Conservation (phyloP, 129 eudicot genomes). For the Escallonia rubra region DNA sequence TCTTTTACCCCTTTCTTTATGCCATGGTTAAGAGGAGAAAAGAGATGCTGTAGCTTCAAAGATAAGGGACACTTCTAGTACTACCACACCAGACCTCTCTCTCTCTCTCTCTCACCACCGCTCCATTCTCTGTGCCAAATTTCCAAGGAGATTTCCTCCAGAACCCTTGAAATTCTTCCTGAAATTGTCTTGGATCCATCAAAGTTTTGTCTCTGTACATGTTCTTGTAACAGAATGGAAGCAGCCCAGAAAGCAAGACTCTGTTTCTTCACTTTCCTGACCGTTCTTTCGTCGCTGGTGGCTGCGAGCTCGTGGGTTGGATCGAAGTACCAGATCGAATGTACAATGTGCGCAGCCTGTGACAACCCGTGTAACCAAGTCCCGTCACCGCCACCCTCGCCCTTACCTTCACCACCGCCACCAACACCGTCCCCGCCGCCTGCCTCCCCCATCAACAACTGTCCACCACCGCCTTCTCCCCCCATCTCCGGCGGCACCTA, state of each 20-base stretch:
- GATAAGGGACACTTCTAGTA: not conserved
- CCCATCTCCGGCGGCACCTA: slow-evolving; percentile 32
- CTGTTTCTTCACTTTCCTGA: not conserved
- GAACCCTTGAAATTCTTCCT: not conserved
- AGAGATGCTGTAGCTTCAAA: not conserved
- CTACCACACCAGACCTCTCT: no score
- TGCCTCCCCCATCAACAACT: slow-evolving; percentile 19
- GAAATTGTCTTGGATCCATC: no score
- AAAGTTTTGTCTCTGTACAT: not conserved
- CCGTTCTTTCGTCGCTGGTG: not conserved
- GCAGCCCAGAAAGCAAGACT: slow-evolving; percentile 2
- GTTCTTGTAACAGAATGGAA: slow-evolving; percentile 5
- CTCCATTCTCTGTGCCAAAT: not conserved
- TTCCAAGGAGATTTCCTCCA: not conserved
- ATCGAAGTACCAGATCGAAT: slow-evolving; percentile 73
- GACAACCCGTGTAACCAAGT: slow-evolving; percentile 74
- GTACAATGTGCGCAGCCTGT: slow-evolving; percentile 90
- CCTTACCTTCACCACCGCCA: slow-evolving; percentile 27
- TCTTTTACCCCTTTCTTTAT: not conserved
- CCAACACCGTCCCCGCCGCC: slow-evolving; percentile 31
- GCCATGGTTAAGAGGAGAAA: not conserved
- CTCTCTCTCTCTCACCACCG: not conserved
- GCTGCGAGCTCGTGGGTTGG: slow-evolving; percentile 46
- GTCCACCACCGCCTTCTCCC: slow-evolving; percentile 56
- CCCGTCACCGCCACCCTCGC: slow-evolving; percentile 44